These are phyloP conservation scores for Alternaria brassicicola DNA, from an alignment of 2,329 filamentous ascomycete species.

Conservation along the genomic window DNA sequence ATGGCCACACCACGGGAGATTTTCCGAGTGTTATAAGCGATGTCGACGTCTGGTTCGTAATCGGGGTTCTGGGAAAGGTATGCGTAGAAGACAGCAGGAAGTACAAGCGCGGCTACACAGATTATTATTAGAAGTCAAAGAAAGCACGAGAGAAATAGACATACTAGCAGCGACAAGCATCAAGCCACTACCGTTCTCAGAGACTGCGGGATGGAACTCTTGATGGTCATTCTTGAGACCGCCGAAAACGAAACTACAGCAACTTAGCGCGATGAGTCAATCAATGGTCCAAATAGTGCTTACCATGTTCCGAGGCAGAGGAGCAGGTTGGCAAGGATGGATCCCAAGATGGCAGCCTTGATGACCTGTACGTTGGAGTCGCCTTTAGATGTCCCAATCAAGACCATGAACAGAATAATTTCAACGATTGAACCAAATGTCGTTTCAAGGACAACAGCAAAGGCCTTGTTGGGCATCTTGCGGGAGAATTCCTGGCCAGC, in stretches of 20 bases:
- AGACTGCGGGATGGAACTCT: constrained; percentile 74
- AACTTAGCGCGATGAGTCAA: neutral
- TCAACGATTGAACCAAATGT: constrained; percentile 77
- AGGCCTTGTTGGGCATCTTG: constrained; percentile 73
- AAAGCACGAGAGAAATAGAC: constrained; percentile 8
- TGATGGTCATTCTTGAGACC: constrained; percentile 72
- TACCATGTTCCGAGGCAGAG: constrained; percentile 75
- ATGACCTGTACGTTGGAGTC: constrained; percentile 68
- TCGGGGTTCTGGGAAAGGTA: constrained; percentile 39
- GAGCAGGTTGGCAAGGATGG: constrained; percentile 80
- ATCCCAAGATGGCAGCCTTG: constrained; percentile 81
- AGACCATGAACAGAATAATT: constrained; percentile 80
- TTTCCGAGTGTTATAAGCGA: constrained; percentile 62
- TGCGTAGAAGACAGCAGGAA: constrained; percentile 61
- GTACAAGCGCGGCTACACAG: constrained; percentile 54
- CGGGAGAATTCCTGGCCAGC: constrained; percentile 73
- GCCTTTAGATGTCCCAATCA: constrained; percentile 61
- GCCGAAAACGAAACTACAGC: constrained; percentile 69
- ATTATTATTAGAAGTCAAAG: constrained; percentile 19
- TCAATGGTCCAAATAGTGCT: neutral
- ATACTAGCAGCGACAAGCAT: constrained; percentile 75
- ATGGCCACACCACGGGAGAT: constrained; percentile 75
- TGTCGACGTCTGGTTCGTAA: constrained; percentile 51
- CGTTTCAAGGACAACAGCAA: constrained; percentile 66
- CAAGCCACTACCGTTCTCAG: constrained; percentile 78